phyloP scores from a whole-genome alignment of 306 rosid species.

The Vigna nakashimae region DNA sequence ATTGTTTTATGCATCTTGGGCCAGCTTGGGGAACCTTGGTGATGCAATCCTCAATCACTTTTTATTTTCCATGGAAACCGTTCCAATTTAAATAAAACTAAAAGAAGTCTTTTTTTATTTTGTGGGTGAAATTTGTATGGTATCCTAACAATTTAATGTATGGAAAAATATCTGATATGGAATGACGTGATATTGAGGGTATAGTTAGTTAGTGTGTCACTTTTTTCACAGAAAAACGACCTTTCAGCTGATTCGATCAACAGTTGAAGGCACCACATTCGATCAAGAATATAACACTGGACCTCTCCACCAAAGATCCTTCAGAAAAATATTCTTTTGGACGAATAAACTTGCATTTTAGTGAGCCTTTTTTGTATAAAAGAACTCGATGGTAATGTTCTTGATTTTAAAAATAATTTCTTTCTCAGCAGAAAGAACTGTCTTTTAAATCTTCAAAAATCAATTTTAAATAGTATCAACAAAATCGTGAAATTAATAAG shows the following conservation, averaged over 20 bases:
- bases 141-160: no score
- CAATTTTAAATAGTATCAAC: no score
- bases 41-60: background rate
- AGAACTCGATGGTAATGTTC: background rate
- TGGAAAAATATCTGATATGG: background rate
- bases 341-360: no score
- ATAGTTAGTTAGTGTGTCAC: background rate
- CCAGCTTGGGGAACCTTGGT: constrained; percentile 22
- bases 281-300: background rate
- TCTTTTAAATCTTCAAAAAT: no score
- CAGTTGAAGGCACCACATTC: background rate
- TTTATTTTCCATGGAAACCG: background rate
- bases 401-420: no score
- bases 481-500: no score
- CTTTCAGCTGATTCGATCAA: background rate
- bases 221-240: background rate
- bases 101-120: background rate
- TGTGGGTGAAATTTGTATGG: background rate
- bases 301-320: background rate
- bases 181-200: background rate
- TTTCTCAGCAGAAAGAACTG: no score
- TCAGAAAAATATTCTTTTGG: background rate
- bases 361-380: background rate
- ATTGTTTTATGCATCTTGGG: constrained; percentile 13
- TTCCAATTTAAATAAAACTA: background rate